These are phyloP conservation scores for Allium cepa DNA, from an alignment of 106 monocot genomes.

Conservation along the genomic window DNA sequence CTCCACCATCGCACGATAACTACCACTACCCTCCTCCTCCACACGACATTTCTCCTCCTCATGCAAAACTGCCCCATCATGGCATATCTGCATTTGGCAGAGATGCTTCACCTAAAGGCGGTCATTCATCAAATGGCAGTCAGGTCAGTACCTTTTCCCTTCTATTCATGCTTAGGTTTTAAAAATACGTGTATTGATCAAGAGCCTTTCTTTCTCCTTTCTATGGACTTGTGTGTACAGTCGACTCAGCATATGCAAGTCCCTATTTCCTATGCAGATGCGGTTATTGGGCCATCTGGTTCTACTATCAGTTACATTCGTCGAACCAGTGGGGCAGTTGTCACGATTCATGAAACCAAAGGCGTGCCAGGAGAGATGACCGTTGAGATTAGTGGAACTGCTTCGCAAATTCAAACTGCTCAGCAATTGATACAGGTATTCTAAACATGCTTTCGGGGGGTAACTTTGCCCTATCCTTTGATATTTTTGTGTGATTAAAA, in stretches of 20 bases:
- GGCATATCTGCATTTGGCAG: slow-evolving; percentile 73
- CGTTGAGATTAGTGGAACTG: slow-evolving; percentile 83
- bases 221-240: slow-evolving; percentile 16
- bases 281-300: slow-evolving; percentile 83
- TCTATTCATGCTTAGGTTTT: neutral
- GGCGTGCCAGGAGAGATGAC: slow-evolving; percentile 95
- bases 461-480: too few species aligned
- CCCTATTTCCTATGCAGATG: slow-evolving; percentile 88
- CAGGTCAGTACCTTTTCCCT: slow-evolving; percentile 27
- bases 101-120: slow-evolving; percentile 39
- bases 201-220: neutral
- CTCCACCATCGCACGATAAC: slow-evolving; percentile 48
- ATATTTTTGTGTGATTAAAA: too few species aligned
- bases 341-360: slow-evolving; percentile 85
- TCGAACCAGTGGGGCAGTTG: slow-evolving; percentile 84
- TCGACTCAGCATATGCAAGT: slow-evolving; percentile 86
- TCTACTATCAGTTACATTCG: slow-evolving; percentile 94
- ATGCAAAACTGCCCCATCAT: slow-evolving; percentile 65
- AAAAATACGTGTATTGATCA: too few species aligned
- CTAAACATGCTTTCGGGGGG: too few species aligned
- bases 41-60: slow-evolving; percentile 32
- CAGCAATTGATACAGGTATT: slow-evolving; percentile 83
- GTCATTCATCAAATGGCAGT: slow-evolving; percentile 24
- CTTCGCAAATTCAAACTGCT: slow-evolving; percentile 77
- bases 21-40: slow-evolving; percentile 51